Evolutionary conservation across 176 grass and related monocot species (phyloP).

Genomic region (Alloteropsis semialata): DNA sequence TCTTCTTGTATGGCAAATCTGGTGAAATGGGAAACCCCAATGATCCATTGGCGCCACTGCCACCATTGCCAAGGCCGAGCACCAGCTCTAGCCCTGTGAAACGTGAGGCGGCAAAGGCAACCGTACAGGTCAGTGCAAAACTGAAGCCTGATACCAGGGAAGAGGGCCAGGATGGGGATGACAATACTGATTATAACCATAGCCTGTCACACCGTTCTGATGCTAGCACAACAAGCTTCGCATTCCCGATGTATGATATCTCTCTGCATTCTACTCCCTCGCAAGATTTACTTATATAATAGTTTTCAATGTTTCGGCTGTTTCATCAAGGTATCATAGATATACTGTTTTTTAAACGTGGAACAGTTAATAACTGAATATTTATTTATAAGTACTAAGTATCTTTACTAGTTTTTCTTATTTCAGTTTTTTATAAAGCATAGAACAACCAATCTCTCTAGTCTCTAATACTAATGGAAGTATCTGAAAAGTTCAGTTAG

Average conservation of each 20-base stretch:
- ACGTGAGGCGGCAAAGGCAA: background rate
- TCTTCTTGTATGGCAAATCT: constrained; percentile 38
- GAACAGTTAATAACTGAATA: background rate
- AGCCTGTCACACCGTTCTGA: constrained; percentile 45
- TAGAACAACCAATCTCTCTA: background rate
- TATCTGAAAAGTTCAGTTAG: background rate
- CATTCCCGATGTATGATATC: constrained; percentile 75
- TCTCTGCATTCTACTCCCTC: constrained; percentile 23
- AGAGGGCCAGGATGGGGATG: constrained; percentile 11
- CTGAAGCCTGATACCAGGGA: constrained; percentile 23
- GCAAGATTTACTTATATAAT: background rate
- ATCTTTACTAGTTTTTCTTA: background rate
- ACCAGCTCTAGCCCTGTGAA: background rate
- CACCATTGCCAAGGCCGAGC: constrained; percentile 18
- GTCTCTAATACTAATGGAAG: background rate
- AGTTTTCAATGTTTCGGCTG: background rate
- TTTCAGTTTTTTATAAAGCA: background rate
- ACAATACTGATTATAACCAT: background rate
- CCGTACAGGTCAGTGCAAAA: background rate
- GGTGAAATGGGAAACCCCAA: constrained; percentile 33
- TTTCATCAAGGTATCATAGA: background rate
- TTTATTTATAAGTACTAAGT: background rate
- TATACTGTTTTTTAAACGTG: background rate
- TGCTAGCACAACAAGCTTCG: constrained; percentile 62
- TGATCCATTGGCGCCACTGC: constrained; percentile 36